Percentiles rank a stretch among this genome's conserved stretches.
Evolutionary conservation across 352 stramenopile genomes (phyloP).

Genomic region (Phytophthora cajani): DNA sequence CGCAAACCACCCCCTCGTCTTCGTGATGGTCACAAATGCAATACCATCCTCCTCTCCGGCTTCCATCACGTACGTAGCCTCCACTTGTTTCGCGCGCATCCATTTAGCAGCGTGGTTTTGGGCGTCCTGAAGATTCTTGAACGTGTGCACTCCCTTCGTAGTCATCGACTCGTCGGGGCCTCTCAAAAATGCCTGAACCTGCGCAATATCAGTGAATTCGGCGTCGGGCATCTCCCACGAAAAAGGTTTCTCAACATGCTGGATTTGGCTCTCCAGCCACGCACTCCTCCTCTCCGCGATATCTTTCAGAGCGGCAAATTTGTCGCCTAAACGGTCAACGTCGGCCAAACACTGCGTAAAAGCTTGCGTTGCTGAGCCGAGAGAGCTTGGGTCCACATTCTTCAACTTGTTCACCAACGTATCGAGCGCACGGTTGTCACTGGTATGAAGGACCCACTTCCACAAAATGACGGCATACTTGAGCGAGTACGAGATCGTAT

Average conservation of each 20-base stretch:
- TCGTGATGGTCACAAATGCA: slow-evolving; percentile 19
- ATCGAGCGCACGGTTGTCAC: background rate
- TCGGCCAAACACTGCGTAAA: background rate
- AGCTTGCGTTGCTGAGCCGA: background rate
- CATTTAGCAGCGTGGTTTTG: slow-evolving; percentile 11
- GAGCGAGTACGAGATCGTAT: background rate
- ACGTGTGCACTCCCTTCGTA: slow-evolving; percentile 2
- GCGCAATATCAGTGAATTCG: slow-evolving; percentile 9
- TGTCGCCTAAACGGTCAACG: slow-evolving; percentile 1
- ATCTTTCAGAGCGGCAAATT: background rate
- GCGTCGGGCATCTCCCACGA: slow-evolving; percentile 29
- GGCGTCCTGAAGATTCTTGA: slow-evolving; percentile 5
- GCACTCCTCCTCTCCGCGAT: slow-evolving; percentile 3
- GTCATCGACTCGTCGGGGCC: slow-evolving; percentile 13
- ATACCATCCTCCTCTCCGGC: background rate
- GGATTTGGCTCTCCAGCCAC: slow-evolving; percentile 9
- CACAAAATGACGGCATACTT: background rate
- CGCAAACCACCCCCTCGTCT: slow-evolving; percentile 6
- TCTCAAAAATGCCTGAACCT: slow-evolving; percentile 14
- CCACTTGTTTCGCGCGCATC: background rate
- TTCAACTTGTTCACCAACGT: background rate
- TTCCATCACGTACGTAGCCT: slow-evolving; percentile 15
- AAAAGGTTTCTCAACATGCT: slow-evolving; percentile 5
- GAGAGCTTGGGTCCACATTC: background rate
- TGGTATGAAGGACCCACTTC: background rate